These are phyloP conservation scores for Jimgerdemannia lactiflua DNA, from an alignment of 192 early-diverging fungal genomes.

Conservation along the genomic window DNA sequence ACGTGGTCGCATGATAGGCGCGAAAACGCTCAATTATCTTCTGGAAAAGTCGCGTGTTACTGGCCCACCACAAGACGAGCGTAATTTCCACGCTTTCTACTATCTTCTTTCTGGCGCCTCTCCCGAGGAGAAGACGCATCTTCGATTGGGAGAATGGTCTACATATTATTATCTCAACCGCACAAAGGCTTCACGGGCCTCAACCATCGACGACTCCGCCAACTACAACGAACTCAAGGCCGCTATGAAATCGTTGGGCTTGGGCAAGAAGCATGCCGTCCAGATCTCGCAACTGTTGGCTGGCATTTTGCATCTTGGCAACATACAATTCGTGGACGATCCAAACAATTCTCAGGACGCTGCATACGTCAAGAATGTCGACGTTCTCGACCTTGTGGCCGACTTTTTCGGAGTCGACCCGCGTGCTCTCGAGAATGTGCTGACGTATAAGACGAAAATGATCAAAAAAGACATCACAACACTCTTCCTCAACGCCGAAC, in stretches of 20 bases:
- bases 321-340: constrained; percentile 76
- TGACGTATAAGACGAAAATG: constrained; percentile 81
- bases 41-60: constrained; percentile 83
- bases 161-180: constrained; percentile 56
- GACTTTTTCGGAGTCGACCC: constrained; percentile 78
- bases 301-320: constrained; percentile 84
- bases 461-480: constrained; percentile 83
- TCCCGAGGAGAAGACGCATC: constrained; percentile 69
- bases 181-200: constrained; percentile 41
- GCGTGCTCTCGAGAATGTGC: constrained; percentile 65
- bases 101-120: constrained; percentile 85
- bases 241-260: constrained; percentile 84
- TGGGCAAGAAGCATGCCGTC: constrained; percentile 75
- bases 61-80: constrained; percentile 57
- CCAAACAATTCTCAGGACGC: constrained; percentile 66
- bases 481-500: constrained; percentile 70
- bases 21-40: constrained; percentile 84
- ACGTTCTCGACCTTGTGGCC: constrained; percentile 73
- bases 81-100: constrained; percentile 96
- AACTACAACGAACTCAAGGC: constrained; percentile 68
- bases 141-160: constrained; percentile 66
- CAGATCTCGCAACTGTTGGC: constrained; percentile 86
- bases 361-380: constrained; percentile 72
- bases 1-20: constrained; percentile 85
- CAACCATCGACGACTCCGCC: constrained; percentile 56